These are phyloP conservation scores for Vachellia pachyceras DNA, from an alignment of 306 rosid genomes.

Conservation along the genomic window DNA sequence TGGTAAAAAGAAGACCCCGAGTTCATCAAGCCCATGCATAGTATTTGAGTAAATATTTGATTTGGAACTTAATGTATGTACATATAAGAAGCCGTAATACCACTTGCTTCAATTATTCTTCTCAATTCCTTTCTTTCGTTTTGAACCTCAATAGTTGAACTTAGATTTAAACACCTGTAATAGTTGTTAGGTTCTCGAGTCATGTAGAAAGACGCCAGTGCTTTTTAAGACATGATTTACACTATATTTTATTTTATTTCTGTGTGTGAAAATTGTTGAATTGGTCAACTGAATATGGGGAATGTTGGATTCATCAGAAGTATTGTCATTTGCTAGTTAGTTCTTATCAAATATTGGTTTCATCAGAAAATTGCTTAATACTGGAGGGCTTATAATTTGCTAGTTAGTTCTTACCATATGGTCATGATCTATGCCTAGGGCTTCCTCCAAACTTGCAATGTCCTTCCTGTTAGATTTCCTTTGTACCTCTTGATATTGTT, in stretches of 20 bases:
- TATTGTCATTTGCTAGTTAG: neutral
- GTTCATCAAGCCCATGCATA: neutral
- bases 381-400: neutral
- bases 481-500: neutral
- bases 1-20: constrained; percentile 2
- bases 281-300: neutral
- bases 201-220: neutral
- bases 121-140: neutral
- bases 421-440: neutral
- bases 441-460: constrained; percentile 10
- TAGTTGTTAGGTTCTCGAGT: neutral
- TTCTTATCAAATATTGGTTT: neutral
- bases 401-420: neutral
- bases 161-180: neutral
- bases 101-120: neutral
- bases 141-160: neutral
- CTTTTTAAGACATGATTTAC: neutral
- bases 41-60: constrained; percentile 16
- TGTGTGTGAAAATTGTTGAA: neutral
- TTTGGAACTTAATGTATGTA: constrained; percentile 1
- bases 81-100: neutral
- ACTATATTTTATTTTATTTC: neutral
- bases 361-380: neutral
- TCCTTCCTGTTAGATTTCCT: neutral
- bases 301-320: neutral